Base-by-base conservation (phyloP, 2,329 filamentous ascomycete genomes). In the Xylariaceae sp. region DNA sequence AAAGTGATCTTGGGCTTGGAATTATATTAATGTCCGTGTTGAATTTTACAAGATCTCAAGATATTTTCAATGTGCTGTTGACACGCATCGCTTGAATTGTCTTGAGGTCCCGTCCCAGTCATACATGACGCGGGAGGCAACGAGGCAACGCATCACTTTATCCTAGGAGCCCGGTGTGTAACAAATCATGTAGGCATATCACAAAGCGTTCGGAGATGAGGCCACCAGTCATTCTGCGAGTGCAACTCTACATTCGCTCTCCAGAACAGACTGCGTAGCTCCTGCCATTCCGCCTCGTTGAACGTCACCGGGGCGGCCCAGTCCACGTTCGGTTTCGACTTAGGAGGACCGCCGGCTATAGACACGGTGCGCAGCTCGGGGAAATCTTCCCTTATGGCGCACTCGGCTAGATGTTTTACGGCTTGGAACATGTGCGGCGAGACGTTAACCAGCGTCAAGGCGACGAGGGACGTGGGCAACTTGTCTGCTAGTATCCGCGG, bases 141-240 rank as follows among this genome's bases (percentile, higher is more conserved):
- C 22, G 22, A 27, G 22, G 22, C 22, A 27, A 27, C 22, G 4
- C 22, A 27, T 27, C 22, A 27, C 22, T 27, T n/a, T 7, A 27
- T 27, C 4, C 7, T 27, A 7, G 22, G 7, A 7, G 7, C 22
- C 4, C 22, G 22, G 22, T 27, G 7, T 7, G 4, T 27, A 27
- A 4, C 22, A 43, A 2, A 15, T 47, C 42, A 54, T 35, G 39
- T 14, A 11, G 44, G n/a, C 52, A 56, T 54, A 31, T 56, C 54
- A 42, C 52, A 56, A n/a, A 56, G 14, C 31, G 41, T 51, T 35
- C 54, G 42, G 27, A 55, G n/a, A 15, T 52, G 47, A 45, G 43
- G 30, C 54, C 54, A 56, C 54, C 54, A 56, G 18, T 55, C 49
- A 33, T 19, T 51, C 12, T 55, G 52, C 3, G 45, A 48, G 38